phyloP scores from a whole-genome alignment of 2,329 filamentous ascomycete species.

The Xylaria sp. region DNA sequence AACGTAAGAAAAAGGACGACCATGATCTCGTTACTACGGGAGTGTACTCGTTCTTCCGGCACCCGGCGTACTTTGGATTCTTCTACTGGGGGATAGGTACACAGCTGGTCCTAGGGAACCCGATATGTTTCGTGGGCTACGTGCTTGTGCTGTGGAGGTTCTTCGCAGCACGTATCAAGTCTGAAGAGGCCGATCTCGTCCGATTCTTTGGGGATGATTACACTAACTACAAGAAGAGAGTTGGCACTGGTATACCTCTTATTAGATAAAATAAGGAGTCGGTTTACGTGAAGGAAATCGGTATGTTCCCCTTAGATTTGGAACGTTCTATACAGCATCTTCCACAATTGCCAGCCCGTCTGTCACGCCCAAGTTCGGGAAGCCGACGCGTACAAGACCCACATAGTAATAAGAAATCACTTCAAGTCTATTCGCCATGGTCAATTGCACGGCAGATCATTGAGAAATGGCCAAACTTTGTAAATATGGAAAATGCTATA shows the following conservation, averaged over 20 bases:
- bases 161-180: slow-evolving; percentile 77
- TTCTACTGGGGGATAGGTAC: slow-evolving; percentile 99
- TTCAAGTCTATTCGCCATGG: background rate
- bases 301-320: background rate
- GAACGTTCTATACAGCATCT: background rate
- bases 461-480: background rate
- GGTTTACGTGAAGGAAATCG: background rate
- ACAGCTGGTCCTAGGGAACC: slow-evolving; percentile 88
- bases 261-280: slow-evolving; percentile 57
- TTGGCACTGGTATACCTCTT: slow-evolving; percentile 84
- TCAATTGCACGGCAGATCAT: background rate
- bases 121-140: slow-evolving; percentile 80
- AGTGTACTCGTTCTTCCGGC: slow-evolving; percentile 79
- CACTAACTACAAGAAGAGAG: slow-evolving; percentile 74
- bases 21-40: slow-evolving; percentile 87
- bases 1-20: slow-evolving; percentile 72
- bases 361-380: background rate
- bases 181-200: slow-evolving; percentile 82
- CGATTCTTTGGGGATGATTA: slow-evolving; percentile 90
- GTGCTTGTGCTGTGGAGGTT: slow-evolving; percentile 83
- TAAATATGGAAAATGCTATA: background rate
- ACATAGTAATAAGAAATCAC: background rate
- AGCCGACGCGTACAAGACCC: background rate
- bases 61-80: slow-evolving; percentile 97
- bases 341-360: background rate